Evolutionary conservation across 768 basidiomycete species (phyloP).

Genomic region (Collybia mongolica): DNA sequence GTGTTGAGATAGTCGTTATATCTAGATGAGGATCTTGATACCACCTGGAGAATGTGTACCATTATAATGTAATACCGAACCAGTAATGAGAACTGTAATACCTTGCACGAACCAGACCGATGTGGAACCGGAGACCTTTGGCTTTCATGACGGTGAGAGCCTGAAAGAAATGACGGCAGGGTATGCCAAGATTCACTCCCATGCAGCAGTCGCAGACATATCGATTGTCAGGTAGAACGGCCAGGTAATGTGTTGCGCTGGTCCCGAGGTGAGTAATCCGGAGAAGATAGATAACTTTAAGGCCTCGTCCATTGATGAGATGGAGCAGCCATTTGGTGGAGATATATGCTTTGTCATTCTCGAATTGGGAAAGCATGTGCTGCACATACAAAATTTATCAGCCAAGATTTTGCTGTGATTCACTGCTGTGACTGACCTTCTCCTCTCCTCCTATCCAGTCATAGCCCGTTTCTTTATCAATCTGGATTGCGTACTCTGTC

Average conservation of each 20-base stretch:
- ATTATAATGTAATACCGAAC: not conserved
- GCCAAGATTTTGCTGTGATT: not conserved
- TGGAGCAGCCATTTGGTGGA: slow-evolving; percentile 25
- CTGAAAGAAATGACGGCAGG: slow-evolving; percentile 31
- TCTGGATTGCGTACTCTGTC: slow-evolving; percentile 3
- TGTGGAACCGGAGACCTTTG: slow-evolving; percentile 22
- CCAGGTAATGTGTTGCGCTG: slow-evolving; percentile 21
- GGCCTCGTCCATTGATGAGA: slow-evolving; percentile 15
- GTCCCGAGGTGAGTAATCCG: slow-evolving; percentile 11
- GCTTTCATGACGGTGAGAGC: slow-evolving; percentile 14
- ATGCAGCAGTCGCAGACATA: slow-evolving; percentile 35
- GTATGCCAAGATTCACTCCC: slow-evolving; percentile 28
- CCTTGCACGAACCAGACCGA: slow-evolving; percentile 23
- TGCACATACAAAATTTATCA: slow-evolving; percentile 9
- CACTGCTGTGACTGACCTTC: slow-evolving; percentile 6
- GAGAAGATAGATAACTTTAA: slow-evolving; percentile 20
- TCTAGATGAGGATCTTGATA: slow-evolving; percentile 15
- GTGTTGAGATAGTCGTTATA: not conserved
- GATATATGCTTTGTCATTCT: slow-evolving; percentile 27
- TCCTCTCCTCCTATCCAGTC: slow-evolving; percentile 19
- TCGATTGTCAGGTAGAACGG: slow-evolving; percentile 19
- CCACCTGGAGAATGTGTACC: slow-evolving; percentile 13
- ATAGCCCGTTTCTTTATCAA: slow-evolving; percentile 13
- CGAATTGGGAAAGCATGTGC: slow-evolving; percentile 23
- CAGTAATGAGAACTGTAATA: slow-evolving; percentile 7